Conservation (phyloP, 1,284 basidiomycete genomes). For the Apiotrichum sp. region DNA sequence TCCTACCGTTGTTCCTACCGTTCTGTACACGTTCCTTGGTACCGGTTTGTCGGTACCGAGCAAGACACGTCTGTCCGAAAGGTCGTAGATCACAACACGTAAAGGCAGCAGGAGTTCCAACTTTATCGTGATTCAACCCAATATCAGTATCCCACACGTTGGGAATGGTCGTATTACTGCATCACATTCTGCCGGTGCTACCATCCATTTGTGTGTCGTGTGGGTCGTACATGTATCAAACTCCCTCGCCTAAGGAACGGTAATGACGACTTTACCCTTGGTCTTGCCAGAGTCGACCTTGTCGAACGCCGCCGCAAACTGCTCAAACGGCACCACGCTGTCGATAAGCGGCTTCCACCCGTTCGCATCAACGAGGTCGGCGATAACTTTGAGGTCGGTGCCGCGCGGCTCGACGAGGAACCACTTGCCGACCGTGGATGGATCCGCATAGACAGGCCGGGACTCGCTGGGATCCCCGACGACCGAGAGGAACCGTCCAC, state of each 20-base stretch:
- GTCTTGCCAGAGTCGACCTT: slow-evolving; percentile 10
- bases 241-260: neutral
- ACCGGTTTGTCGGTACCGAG: no score
- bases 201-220: no score
- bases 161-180: no score
- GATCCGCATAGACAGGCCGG: slow-evolving; percentile 1
- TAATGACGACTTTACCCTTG: slow-evolving; percentile 14
- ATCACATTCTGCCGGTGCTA: no score
- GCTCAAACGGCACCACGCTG: slow-evolving; percentile 10
- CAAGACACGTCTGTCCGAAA: no score
- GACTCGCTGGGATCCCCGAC: slow-evolving; percentile 3
- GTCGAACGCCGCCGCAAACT: slow-evolving; percentile 9
- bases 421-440: slow-evolving; percentile 4
- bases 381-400: slow-evolving; percentile 8
- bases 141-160: no score
- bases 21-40: no score
- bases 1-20: no score
- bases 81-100: no score
- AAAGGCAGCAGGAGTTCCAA: no score
- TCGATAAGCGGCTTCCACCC: slow-evolving; percentile 11
- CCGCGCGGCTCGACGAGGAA: slow-evolving; percentile 17
- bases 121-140: no score
- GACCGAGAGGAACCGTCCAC: slow-evolving; percentile 9
- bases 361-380: neutral
- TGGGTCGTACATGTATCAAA: no score